Evolutionary conservation across 2,329 filamentous ascomycete genomes (phyloP).

Genomic region (Trichoderma sp.): DNA sequence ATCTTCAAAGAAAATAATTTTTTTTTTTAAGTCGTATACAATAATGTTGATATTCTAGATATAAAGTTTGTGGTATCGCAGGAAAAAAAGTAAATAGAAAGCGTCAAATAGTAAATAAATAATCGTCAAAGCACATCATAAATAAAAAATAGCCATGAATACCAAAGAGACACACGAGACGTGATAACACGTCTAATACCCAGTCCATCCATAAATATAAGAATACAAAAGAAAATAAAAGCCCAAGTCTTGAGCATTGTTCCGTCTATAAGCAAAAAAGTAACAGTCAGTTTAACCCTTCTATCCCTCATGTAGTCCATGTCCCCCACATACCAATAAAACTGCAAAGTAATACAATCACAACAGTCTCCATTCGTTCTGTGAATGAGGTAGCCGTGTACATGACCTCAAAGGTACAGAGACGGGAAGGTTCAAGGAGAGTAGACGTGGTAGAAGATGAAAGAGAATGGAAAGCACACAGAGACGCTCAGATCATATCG

Average conservation of each 20-base stretch:
- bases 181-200: background rate
- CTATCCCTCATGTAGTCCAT: background rate
- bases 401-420: background rate
- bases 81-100: background rate
- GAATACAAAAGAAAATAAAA: background rate
- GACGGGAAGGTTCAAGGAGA: background rate
- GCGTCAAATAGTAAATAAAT: background rate
- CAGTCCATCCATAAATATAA: background rate
- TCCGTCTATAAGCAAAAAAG: slow-evolving; percentile 1
- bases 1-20: background rate
- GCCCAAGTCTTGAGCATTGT: background rate
- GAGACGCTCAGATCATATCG: slow-evolving; percentile 27
- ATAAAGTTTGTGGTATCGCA: background rate
- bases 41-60: background rate
- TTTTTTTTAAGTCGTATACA: background rate
- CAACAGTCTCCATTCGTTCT: background rate
- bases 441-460: background rate
- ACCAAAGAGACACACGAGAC: background rate
- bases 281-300: background rate
- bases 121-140: background rate
- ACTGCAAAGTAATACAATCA: slow-evolving; percentile 1
- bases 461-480: background rate
- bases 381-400: background rate
- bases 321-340: background rate
- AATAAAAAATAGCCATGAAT: background rate